A percentile compares a stretch with the other conserved stretches of the same genome.
These are phyloP conservation scores for Candida albicans DNA, from an alignment of 1,139 yeast genomes.

Conservation along the genomic window DNA sequence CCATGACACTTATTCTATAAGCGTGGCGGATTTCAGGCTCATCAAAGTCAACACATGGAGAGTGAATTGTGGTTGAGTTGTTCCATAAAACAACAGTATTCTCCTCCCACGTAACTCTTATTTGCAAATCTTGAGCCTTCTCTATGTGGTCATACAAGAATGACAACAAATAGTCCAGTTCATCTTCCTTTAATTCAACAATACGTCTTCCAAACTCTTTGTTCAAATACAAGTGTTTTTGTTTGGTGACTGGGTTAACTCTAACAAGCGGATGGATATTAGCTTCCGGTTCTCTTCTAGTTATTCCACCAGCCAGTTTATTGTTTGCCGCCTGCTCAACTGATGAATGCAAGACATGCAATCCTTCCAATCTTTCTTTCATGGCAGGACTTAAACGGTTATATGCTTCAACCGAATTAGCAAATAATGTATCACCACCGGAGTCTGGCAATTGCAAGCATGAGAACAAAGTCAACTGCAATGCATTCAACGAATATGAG, in stretches of 20 bases:
- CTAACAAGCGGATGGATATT: conserved; percentile 29
- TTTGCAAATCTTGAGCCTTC: conserved; percentile 50
- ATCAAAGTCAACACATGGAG: conserved; percentile 27
- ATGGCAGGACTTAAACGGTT: conserved; percentile 29
- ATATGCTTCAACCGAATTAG: conserved; percentile 35
- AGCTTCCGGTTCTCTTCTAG: conserved; percentile 28
- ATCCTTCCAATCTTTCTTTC: conserved; percentile 25
- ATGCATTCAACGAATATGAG: conserved; percentile 40
- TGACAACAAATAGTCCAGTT: conserved; percentile 23
- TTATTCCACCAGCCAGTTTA: conserved; percentile 23
- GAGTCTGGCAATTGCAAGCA: conserved; percentile 41
- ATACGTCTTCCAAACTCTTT: conserved; percentile 27
- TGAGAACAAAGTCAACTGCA: conserved; percentile 38
- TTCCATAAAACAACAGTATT: conserved; percentile 33
- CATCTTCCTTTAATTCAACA: conserved; percentile 30
- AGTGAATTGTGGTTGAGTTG: conserved; percentile 24
- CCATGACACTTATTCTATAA: conserved; percentile 26
- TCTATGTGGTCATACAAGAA: conserved; percentile 26
- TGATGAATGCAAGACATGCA: conserved; percentile 27
- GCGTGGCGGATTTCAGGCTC: conserved; percentile 24
- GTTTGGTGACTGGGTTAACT: conserved; percentile 28
- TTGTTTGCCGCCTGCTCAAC: conserved; percentile 24
- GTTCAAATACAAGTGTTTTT: conserved; percentile 25
- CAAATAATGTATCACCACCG: conserved; percentile 41
- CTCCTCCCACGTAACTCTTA: conserved; percentile 58